Conservation (phyloP, 169 alveolate species). For the Cystoisospora suis region DNA sequence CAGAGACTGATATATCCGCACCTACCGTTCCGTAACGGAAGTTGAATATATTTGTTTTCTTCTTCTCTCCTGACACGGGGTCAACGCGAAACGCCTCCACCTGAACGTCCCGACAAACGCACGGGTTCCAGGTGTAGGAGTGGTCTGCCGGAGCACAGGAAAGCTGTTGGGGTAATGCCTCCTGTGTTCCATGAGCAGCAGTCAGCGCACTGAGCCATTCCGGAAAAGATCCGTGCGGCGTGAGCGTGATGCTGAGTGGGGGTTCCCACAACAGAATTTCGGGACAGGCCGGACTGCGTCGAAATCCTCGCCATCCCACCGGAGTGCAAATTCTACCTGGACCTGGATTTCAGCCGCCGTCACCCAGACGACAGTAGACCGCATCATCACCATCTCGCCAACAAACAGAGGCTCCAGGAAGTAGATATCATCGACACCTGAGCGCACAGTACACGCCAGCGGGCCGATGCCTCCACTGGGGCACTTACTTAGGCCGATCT, state of each 20-base stretch:
- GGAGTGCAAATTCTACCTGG: constrained; percentile 39
- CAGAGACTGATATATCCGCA: neutral
- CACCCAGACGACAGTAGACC: constrained; percentile 38
- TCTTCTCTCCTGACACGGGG: constrained; percentile 28
- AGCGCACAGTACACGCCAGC: neutral
- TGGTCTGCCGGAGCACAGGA: too few relatives aligned
- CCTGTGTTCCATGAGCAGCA: too few relatives aligned
- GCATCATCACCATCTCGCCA: constrained; percentile 32
- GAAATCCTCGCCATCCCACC: too few relatives aligned
- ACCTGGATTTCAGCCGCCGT: constrained; percentile 35
- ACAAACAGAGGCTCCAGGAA: constrained; percentile 28
- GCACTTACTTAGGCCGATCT: neutral
- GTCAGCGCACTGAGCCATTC: too few relatives aligned
- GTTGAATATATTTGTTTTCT: constrained; percentile 26
- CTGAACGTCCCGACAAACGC: constrained; percentile 34
- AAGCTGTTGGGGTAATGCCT: too few relatives aligned
- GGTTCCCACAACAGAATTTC: too few relatives aligned
- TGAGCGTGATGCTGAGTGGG: too few relatives aligned
- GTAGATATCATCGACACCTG: constrained; percentile 53
- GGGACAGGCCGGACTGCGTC: too few relatives aligned
- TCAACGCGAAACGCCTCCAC: constrained; percentile 54
- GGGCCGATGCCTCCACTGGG: neutral
- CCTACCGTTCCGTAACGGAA: constrained; percentile 51
- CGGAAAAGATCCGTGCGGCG: too few relatives aligned
- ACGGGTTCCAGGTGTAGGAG: too few relatives aligned